Conservation (phyloP, 2,329 filamentous ascomycete genomes). For the Cordyceps pruinosa region DNA sequence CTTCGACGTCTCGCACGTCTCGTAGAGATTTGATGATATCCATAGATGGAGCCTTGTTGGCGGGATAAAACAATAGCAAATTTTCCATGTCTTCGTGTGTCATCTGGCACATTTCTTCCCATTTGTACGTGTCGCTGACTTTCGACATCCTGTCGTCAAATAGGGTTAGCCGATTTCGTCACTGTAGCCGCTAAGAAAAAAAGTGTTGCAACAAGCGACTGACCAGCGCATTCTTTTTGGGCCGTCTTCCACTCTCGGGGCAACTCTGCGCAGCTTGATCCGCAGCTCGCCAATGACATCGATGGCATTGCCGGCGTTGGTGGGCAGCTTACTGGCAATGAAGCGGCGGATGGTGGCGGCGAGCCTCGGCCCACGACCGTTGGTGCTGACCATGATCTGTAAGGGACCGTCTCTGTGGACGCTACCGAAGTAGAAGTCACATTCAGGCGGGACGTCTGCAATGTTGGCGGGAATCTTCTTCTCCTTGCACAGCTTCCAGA, state of each 20-base stretch:
- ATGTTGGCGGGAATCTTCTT: slow-evolving; percentile 84
- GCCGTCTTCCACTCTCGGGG: slow-evolving; percentile 64
- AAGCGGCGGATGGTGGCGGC: slow-evolving; percentile 78
- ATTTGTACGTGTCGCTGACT: slow-evolving; percentile 79
- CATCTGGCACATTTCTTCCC: slow-evolving; percentile 79
- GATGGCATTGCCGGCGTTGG: slow-evolving; percentile 78
- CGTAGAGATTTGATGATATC: slow-evolving; percentile 51
- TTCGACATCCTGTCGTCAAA: slow-evolving; percentile 66
- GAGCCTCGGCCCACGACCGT: slow-evolving; percentile 88
- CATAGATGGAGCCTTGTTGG: slow-evolving; percentile 48
- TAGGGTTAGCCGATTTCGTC: slow-evolving; percentile 6
- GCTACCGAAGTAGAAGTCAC: slow-evolving; percentile 97
- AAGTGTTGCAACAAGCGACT: slow-evolving; percentile 25
- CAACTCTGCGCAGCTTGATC: slow-evolving; percentile 69
- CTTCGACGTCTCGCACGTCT: slow-evolving; percentile 34
- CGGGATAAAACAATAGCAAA: slow-evolving; percentile 67
- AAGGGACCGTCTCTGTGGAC: slow-evolving; percentile 91
- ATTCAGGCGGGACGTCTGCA: slow-evolving; percentile 91
- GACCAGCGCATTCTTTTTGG: slow-evolving; percentile 88
- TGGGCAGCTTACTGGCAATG: slow-evolving; percentile 70
- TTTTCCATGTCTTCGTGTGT: slow-evolving; percentile 77
- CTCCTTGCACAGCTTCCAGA: slow-evolving; percentile 92
- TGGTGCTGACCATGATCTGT: slow-evolving; percentile 98
- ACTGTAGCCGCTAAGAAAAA: background rate
- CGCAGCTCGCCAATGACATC: slow-evolving; percentile 75